phyloP scores from a whole-genome alignment of 805 yeast genomes.

The Suhomyces sp. region DNA sequence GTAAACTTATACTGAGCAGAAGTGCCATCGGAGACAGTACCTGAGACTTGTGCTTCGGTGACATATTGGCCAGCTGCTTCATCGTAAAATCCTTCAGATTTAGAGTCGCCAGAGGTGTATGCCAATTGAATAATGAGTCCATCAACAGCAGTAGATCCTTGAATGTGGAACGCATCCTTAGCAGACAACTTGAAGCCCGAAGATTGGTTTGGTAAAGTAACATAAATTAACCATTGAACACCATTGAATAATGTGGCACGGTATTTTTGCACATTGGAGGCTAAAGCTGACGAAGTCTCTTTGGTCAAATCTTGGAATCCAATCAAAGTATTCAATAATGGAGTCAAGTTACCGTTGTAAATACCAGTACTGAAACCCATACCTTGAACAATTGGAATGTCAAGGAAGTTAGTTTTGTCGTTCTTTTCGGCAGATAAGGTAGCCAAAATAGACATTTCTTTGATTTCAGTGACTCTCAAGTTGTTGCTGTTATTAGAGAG shows the following conservation, averaged over 20 bases:
- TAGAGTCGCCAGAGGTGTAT: constrained; percentile 36
- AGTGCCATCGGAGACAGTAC: constrained; percentile 44
- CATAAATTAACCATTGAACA: constrained; percentile 52
- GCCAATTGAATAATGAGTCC: constrained; percentile 56
- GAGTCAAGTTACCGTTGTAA: constrained; percentile 50
- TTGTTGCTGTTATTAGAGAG: constrained; percentile 37
- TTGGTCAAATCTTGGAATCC: constrained; percentile 42
- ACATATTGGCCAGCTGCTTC: constrained; percentile 68
- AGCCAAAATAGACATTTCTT: constrained; percentile 50
- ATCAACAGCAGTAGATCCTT: constrained; percentile 35
- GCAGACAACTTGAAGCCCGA: constrained; percentile 34
- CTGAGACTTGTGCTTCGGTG: constrained; percentile 46
- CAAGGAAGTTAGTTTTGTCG: constrained; percentile 35
- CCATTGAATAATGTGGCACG: constrained; percentile 37
- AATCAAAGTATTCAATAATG: constrained; percentile 46
- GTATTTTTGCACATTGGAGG: constrained; percentile 29
- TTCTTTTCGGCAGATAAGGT: constrained; percentile 32
- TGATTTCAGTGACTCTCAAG: constrained; percentile 46
- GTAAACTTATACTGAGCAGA: constrained; percentile 47
- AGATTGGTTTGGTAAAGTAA: constrained; percentile 40
- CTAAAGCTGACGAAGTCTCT: constrained; percentile 25
- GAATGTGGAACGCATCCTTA: constrained; percentile 30
- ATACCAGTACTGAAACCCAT: constrained; percentile 58
- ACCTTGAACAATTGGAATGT: constrained; percentile 55
- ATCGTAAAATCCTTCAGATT: constrained; percentile 49